Base-by-base conservation (phyloP, 192 early-diverging fungal species). In the Gigaspora rosea region DNA sequence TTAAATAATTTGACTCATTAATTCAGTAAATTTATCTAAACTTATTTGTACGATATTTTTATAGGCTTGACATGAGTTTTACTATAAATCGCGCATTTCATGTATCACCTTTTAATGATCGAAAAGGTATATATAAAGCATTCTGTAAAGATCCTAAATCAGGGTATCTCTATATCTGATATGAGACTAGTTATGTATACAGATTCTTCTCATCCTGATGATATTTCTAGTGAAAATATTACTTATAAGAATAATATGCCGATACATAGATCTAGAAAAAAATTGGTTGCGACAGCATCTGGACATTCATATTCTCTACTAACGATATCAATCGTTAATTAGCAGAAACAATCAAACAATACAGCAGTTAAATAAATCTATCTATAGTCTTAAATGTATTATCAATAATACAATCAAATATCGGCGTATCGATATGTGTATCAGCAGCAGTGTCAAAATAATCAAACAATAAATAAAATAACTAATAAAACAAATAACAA, bases 41-140 rank as follows among this genome's bases (percentile, higher is more conserved):
- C 56, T 51, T 57, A n/a, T 1, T 11, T 0, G 36, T 41, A 41
- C 5, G 36, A 41, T 41, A 41, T 49, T 11, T 71, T 4, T 59
- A 32, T 27, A 74, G 72, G 8, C 47, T 61, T 48, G 72, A 74
- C 47, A 57, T 74, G 72, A 61, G 58, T 32, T 74, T 74, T 59
- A 74, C 72, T 2, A 61, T 74, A n/a, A 50, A 56, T 20, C 81
- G 81, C 35, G 22, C 64, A 8, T 82, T 82, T 67, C 81, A 82
- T 27, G 81, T 82, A 11, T 82, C 81, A 13, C 81, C 81, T 3
- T 82, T 82, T 65, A 82, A 82, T 65, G 75, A 82, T 49, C 79
- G 81, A 9, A 61, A 51, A 58, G 81, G 81, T 1, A 48, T 57
- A 36, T 82, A 82, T 49, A 75, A 66, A 35, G 32, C 35, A 6